Evolutionary conservation across 2,329 filamentous ascomycete genomes (phyloP).

Genomic region (Talaromyces verruculosus): DNA sequence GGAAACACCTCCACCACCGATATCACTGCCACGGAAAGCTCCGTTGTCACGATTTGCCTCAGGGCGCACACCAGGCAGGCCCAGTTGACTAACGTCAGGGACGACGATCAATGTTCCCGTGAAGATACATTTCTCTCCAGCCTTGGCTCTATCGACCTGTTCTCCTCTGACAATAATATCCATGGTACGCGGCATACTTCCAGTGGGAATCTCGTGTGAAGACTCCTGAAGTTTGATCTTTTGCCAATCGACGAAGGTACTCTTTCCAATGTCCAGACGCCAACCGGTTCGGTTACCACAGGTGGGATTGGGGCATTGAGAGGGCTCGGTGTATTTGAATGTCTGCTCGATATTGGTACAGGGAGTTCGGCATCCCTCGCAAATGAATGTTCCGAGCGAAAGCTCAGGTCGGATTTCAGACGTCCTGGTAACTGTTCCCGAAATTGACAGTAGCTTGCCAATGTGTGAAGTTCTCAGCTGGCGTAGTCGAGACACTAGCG

Average conservation of each 20-base stretch:
- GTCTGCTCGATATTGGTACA: conserved; percentile 94
- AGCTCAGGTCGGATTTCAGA: conserved; percentile 95
- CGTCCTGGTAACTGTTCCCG: conserved; percentile 92
- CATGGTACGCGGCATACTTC: conserved; percentile 97
- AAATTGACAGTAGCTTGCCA: conserved; percentile 90
- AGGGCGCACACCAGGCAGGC: conserved; percentile 79
- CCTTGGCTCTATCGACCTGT: conserved; percentile 95
- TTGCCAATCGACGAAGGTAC: conserved; percentile 98
- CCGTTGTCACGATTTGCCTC: conserved; percentile 82
- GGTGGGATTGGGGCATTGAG: conserved; percentile 83
- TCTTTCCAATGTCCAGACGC: conserved; percentile 94
- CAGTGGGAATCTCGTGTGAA: conserved; percentile 95
- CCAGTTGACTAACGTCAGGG: conserved; percentile 91
- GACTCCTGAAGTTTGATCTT: conserved; percentile 98
- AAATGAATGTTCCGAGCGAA: conserved; percentile 87
- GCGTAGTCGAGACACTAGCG: conserved; percentile 80
- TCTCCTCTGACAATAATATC: conserved; percentile 95
- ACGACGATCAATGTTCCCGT: conserved; percentile 95
- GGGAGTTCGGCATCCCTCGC: conserved; percentile 79
- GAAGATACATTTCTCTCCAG: conserved; percentile 97
- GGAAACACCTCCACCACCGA: conserved; percentile 77
- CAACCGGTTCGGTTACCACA: conserved; percentile 91
- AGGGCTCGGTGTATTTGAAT: conserved; percentile 95
- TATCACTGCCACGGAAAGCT: conserved; percentile 73
- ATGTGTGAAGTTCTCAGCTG: conserved; percentile 86